Conservation (phyloP, 352 stramenopile genomes). For the Phytophthora cajani region DNA sequence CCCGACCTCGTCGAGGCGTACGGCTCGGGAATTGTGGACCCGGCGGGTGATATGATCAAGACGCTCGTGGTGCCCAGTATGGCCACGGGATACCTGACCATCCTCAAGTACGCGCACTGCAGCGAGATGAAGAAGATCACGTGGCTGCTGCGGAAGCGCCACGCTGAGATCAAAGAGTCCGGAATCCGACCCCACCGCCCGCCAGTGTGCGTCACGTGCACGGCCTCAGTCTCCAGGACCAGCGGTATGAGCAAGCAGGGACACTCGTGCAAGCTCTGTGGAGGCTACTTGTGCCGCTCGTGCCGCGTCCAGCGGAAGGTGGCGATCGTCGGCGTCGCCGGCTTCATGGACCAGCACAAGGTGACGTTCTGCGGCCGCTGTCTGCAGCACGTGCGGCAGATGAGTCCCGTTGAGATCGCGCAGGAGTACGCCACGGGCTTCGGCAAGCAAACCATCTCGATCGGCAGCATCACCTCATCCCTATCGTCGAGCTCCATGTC, state of each 20-base stretch:
- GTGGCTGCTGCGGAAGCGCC: constrained; percentile 30
- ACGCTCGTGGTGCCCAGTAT: constrained; percentile 27
- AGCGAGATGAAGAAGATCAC: constrained; percentile 43
- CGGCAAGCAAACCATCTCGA: constrained; percentile 18
- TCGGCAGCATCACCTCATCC: constrained; percentile 15
- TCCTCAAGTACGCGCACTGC: constrained; percentile 40
- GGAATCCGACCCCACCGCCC: constrained; percentile 7
- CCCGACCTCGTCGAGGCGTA: constrained; percentile 54
- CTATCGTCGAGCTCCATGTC: constrained; percentile 14
- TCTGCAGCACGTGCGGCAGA: constrained; percentile 21
- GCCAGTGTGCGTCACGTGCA: constrained; percentile 33
- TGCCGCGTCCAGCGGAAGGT: constrained; percentile 46
- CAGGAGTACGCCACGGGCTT: constrained; percentile 16
- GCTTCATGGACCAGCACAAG: constrained; percentile 33
- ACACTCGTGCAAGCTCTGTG: constrained; percentile 42
- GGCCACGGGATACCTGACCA: constrained; percentile 26
- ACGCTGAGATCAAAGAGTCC: constrained; percentile 16
- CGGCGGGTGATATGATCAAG: constrained; percentile 38
- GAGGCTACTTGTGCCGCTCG: constrained; percentile 36
- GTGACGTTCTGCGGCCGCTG: constrained; percentile 35
- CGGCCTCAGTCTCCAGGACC: constrained; percentile 2
- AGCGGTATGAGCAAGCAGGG: not conserved
- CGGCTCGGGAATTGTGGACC: constrained; percentile 38
- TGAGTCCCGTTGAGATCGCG: constrained; percentile 25
- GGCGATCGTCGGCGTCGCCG: constrained; percentile 25